These are phyloP conservation scores for Canna indica DNA, from an alignment of 176 grass and related monocot species.

Conservation along the genomic window DNA sequence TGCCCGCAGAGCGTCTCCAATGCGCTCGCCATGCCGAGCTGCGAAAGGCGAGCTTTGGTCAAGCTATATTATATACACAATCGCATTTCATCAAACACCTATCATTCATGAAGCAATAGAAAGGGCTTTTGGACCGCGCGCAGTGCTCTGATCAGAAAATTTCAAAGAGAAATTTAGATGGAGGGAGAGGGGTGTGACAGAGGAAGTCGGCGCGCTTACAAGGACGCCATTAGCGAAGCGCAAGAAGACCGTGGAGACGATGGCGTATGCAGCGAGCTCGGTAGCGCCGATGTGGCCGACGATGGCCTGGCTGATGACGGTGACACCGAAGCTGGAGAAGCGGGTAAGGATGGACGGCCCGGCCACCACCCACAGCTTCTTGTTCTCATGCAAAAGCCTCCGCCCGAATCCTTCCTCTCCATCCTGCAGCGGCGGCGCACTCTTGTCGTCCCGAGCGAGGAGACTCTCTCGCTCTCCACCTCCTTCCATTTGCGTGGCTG, in stretches of 20 bases:
- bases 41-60: not conserved
- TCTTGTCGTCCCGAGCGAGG: not conserved
- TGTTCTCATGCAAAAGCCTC: slow-evolving; percentile 53
- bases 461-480: no score
- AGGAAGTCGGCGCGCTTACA: slow-evolving; percentile 15
- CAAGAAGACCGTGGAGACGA: slow-evolving; percentile 82
- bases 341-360: slow-evolving; percentile 68
- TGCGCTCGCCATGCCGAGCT: slow-evolving; percentile 76
- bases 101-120: not conserved
- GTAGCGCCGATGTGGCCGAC: slow-evolving; percentile 65
- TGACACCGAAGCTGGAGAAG: slow-evolving; percentile 73
- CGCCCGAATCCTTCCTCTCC: slow-evolving; percentile 13
- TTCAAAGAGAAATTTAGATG: not conserved
- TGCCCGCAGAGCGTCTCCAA: slow-evolving; percentile 73
- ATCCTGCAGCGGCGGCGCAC: not conserved
- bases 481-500: no score
- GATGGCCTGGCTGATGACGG: slow-evolving; percentile 90
- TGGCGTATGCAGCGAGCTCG: slow-evolving; percentile 66
- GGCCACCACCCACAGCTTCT: slow-evolving; percentile 74
- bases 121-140: no score
- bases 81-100: not conserved
- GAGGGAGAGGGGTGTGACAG: not conserved
- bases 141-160: no score
- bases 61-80: no score
- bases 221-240: slow-evolving; percentile 65